Evolutionary conservation across 2,329 filamentous ascomycete species (phyloP).

Genomic region (Acrocalymma vagum): DNA sequence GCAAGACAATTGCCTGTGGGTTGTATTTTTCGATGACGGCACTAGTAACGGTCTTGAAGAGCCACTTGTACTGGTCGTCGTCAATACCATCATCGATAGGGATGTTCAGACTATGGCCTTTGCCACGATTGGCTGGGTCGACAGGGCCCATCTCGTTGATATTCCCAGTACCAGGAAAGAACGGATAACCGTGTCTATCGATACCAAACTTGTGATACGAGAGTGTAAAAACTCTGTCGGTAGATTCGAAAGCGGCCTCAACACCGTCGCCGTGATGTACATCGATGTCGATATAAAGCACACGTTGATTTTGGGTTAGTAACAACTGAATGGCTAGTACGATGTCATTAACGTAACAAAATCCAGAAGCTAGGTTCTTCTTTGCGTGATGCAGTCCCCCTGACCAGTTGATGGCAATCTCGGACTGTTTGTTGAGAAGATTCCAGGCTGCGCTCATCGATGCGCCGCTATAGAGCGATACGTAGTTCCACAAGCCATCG

Average conservation of each 20-base stretch:
- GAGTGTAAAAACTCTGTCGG: slow-evolving; percentile 88
- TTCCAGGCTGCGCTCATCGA: slow-evolving; percentile 92
- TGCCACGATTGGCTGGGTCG: slow-evolving; percentile 84
- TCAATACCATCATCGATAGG: slow-evolving; percentile 91
- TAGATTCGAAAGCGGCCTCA: slow-evolving; percentile 89
- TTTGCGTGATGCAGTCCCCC: slow-evolving; percentile 97
- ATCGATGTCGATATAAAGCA: slow-evolving; percentile 94
- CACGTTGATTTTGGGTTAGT: slow-evolving; percentile 80
- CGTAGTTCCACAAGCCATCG: slow-evolving; percentile 94
- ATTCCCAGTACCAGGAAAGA: slow-evolving; percentile 92
- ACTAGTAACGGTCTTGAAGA: slow-evolving; percentile 84
- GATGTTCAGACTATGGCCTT: slow-evolving; percentile 90
- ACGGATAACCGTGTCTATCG: slow-evolving; percentile 60
- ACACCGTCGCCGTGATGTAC: slow-evolving; percentile 92
- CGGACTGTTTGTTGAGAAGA: slow-evolving; percentile 83
- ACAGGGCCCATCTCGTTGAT: slow-evolving; percentile 85
- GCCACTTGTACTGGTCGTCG: slow-evolving; percentile 84
- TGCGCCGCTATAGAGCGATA: slow-evolving; percentile 89
- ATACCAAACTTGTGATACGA: slow-evolving; percentile 98
- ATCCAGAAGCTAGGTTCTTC: slow-evolving; percentile 90
- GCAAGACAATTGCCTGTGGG: slow-evolving; percentile 90
- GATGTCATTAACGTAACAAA: slow-evolving; percentile 99
- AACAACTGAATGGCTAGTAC: slow-evolving; percentile 92
- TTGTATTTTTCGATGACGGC: slow-evolving; percentile 82
- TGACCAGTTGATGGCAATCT: slow-evolving; percentile 98